Conservation (phyloP, 441 rosid species). For the Cnidoscolus chayamansa region DNA sequence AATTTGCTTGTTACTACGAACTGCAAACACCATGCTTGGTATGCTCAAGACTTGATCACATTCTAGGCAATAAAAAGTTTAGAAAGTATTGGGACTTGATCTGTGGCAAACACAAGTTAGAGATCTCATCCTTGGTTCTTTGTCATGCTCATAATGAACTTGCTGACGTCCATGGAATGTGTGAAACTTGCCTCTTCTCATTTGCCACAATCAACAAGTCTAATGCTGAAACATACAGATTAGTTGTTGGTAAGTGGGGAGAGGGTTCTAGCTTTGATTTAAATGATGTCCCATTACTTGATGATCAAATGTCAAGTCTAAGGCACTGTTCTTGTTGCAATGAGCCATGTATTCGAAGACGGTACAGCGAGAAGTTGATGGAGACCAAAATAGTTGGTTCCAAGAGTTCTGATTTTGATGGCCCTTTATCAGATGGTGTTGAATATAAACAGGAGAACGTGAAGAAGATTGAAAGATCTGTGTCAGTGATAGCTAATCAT, state of each 20-base stretch:
- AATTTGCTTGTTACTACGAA: slow-evolving; percentile 51
- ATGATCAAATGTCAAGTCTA: slow-evolving; percentile 22
- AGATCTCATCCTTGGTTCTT: slow-evolving; percentile 70
- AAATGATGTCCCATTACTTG: slow-evolving; percentile 32
- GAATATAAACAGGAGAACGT: slow-evolving; percentile 24
- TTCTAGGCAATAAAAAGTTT: slow-evolving; percentile 46
- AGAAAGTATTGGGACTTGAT: slow-evolving; percentile 61
- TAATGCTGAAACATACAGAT: slow-evolving; percentile 71
- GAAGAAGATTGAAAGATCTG: slow-evolving; percentile 24
- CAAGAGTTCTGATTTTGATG: slow-evolving; percentile 30
- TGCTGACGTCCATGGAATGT: slow-evolving; percentile 68
- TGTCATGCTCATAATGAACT: slow-evolving; percentile 79
- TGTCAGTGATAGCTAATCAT: slow-evolving; percentile 23
- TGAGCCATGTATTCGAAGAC: slow-evolving; percentile 46
- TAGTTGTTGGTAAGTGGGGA: slow-evolving; percentile 70
- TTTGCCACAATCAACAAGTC: slow-evolving; percentile 70
- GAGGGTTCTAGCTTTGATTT: slow-evolving; percentile 40
- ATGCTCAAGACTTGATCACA: slow-evolving; percentile 87
- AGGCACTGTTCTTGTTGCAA: slow-evolving; percentile 67
- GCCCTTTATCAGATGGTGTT: slow-evolving; percentile 19
- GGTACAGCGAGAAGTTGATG: slow-evolving; percentile 29
- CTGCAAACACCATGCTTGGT: slow-evolving; percentile 73
- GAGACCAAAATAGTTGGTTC: slow-evolving; percentile 29
- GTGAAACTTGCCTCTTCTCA: slow-evolving; percentile 76
- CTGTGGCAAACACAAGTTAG: slow-evolving; percentile 78